These are phyloP conservation scores for Sugiyamaella boreocaroliniensis DNA, from an alignment of 805 yeast species.

Conservation along the genomic window DNA sequence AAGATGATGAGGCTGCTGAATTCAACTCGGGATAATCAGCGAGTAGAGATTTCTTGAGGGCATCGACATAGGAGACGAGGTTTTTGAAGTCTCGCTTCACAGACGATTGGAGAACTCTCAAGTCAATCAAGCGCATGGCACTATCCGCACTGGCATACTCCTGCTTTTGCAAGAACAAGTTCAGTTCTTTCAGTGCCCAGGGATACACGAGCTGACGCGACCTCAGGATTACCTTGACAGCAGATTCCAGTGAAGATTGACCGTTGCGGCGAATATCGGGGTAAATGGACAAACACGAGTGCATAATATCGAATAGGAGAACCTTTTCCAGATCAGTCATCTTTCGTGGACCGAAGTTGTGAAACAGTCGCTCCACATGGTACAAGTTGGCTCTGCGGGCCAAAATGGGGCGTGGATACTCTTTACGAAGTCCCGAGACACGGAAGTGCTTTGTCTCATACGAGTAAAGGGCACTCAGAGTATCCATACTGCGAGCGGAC, in stretches of 20 bases:
- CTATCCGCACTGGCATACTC: conserved; percentile 57
- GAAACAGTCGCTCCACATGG: conserved; percentile 65
- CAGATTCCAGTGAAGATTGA: conserved; percentile 56
- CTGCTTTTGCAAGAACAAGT: conserved; percentile 41
- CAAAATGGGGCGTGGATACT: conserved; percentile 70
- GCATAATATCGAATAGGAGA: conserved; percentile 59
- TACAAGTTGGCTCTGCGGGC: conserved; percentile 67
- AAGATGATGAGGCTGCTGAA: conserved; percentile 46
- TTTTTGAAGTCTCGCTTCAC: conserved; percentile 52
- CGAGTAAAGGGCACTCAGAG: conserved; percentile 45
- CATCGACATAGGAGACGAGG: conserved; percentile 40
- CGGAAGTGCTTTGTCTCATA: conserved; percentile 54
- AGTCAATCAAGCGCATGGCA: conserved; percentile 50
- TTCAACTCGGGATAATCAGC: conserved; percentile 53
- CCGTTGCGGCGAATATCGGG: conserved; percentile 65
- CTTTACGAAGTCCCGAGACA: conserved; percentile 56
- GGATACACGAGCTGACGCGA: conserved; percentile 52
- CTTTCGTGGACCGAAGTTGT: conserved; percentile 66
- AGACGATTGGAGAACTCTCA: conserved; percentile 52
- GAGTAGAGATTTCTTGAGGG: conserved; percentile 49
- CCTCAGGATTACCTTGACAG: conserved; percentile 64
- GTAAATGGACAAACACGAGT: conserved; percentile 61
- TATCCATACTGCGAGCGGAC: conserved; percentile 50
- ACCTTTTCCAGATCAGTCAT: conserved; percentile 59
- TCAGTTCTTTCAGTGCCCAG: conserved; percentile 43